Base-by-base conservation (phyloP, 345 rosid genomes). In the Xanthoceras sorbifolium region DNA sequence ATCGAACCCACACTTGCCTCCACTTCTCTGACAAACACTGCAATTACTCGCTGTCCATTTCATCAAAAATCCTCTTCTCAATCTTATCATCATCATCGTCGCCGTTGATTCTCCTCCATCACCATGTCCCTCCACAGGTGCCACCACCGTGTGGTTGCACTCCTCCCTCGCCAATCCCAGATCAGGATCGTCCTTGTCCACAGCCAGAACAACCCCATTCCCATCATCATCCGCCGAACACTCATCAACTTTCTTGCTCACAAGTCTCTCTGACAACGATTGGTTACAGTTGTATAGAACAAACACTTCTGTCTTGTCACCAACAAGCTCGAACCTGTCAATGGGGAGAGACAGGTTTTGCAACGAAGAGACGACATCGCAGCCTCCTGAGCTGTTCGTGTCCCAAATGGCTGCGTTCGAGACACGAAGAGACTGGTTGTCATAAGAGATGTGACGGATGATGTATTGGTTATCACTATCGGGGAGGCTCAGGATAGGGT, bases 1-100 rank as follows among this genome's bases (percentile, higher is more conserved):
- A 60, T 89, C 11, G 57, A 87, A 82, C 4, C 93, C 93, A 34
- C 93, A 89, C 80, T 29, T 72, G 52, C 93, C 93, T 0, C 90
- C 91, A 62, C 87, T 86, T 1, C 0, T 0, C 29, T 71, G 38
- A 60, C 93, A 87, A 0, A n/a, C 4, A 60, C 78, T 80, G 71
- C 93, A 89, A 54, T 83, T 1, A 65, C 85, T 85, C 22, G 86
- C 91, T 25, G 3, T 67, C 93, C 89, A 89, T 3, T 60, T 76
- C 85, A 87, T 5, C 83, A 69, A 2, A 71, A 87, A 89, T 72
- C 90, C 91, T 11, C 65, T 68, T 1, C 71, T 62, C 76, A 14
- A 0, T 9, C 17, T 15, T 40, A 3, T 7, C 69, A 9, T 4
- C 0, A 1, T 69, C 42, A 12, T 32, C 6, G n/a, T 36, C 62